Conservation (phyloP, 441 rosid genomes). For the Adansonia madagascariensis region DNA sequence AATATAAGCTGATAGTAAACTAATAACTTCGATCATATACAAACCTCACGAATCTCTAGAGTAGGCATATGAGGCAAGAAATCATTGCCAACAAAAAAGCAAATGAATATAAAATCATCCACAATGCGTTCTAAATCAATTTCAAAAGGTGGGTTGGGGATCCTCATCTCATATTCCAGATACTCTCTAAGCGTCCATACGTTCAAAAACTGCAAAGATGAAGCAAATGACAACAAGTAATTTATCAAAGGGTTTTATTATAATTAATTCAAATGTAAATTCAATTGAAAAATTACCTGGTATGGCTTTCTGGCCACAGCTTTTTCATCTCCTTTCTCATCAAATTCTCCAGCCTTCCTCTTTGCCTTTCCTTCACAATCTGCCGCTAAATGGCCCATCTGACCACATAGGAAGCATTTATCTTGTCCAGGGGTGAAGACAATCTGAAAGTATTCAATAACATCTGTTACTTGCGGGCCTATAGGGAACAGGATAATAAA, state of each 20-base stretch:
- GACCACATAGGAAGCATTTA: slow-evolving; percentile 97
- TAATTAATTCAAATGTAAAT: not conserved
- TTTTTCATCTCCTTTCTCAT: slow-evolving; percentile 78
- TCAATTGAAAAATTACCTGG: slow-evolving; percentile 57
- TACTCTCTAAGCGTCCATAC: slow-evolving; percentile 97
- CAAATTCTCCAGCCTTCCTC: slow-evolving; percentile 88
- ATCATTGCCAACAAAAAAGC: slow-evolving; percentile 98
- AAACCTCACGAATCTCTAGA: slow-evolving; percentile 96
- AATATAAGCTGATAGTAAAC: not conserved
- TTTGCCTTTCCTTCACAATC: slow-evolving; percentile 90
- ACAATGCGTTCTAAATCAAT: slow-evolving; percentile 78
- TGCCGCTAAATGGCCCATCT: slow-evolving; percentile 91
- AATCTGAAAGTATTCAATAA: slow-evolving; percentile 49
- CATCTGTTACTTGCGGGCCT: slow-evolving; percentile 1
- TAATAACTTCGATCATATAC: slow-evolving; percentile 26
- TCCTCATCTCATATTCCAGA: slow-evolving; percentile 80
- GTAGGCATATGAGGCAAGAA: slow-evolving; percentile 99
- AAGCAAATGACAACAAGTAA: slow-evolving; percentile 12
- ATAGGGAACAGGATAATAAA: not conserved
- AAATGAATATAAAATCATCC: slow-evolving; percentile 98
- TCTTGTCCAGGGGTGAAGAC: slow-evolving; percentile 97
- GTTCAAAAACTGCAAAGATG: slow-evolving; percentile 69
- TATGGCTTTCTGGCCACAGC: slow-evolving; percentile 79
- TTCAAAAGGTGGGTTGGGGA: slow-evolving; percentile 55
- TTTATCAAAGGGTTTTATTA: not conserved